Percentiles rank a stretch among this genome's conserved stretches.
These are phyloP conservation scores for Pestalotiopsis sp. DNA, from an alignment of 2,329 filamentous ascomycete genomes.

Conservation along the genomic window DNA sequence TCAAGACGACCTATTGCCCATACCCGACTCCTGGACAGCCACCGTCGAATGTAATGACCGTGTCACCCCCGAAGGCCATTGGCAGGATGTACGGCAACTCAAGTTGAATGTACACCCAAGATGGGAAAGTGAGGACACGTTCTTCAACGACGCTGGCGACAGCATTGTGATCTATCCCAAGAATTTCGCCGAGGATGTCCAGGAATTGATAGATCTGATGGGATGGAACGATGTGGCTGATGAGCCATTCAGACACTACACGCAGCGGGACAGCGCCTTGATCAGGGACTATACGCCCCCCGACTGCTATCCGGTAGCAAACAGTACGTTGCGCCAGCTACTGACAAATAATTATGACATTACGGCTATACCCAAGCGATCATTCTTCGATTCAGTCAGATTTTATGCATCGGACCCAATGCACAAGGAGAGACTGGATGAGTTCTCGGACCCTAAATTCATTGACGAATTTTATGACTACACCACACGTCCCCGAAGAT, in stretches of 20 bases:
- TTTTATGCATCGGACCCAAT: conserved; percentile 72
- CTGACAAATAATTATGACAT: conserved; percentile 87
- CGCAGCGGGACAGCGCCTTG: conserved; percentile 16
- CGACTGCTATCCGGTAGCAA: conserved; percentile 37
- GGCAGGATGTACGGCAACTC: conserved; percentile 92
- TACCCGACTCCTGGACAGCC: conserved; percentile 59
- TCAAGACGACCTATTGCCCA: conserved; percentile 48
- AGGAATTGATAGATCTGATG: conserved; percentile 78
- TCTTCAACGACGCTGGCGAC: conserved; percentile 68
- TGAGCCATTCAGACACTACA: conserved; percentile 50
- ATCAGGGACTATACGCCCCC: conserved; percentile 22
- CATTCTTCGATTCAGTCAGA: conserved; percentile 79
- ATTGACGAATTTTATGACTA: conserved; percentile 96
- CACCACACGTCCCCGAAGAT: conserved; percentile 84
- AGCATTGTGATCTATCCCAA: conserved; percentile 83
- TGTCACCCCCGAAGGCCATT: conserved; percentile 76
- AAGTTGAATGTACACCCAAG: conserved; percentile 51
- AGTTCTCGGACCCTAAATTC: conserved; percentile 79
- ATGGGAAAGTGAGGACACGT: neutral
- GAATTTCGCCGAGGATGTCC: conserved; percentile 82
- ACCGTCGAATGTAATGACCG: conserved; percentile 68
- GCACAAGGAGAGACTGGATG: conserved; percentile 79
- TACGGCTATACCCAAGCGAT: conserved; percentile 83
- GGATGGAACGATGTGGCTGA: conserved; percentile 77
- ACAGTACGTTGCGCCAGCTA: conserved; percentile 71